Evolutionary conservation across 352 stramenopile species (phyloP), one percentile per base, ranked within the genome.

Genomic region (Phytophthora rubi): DNA sequence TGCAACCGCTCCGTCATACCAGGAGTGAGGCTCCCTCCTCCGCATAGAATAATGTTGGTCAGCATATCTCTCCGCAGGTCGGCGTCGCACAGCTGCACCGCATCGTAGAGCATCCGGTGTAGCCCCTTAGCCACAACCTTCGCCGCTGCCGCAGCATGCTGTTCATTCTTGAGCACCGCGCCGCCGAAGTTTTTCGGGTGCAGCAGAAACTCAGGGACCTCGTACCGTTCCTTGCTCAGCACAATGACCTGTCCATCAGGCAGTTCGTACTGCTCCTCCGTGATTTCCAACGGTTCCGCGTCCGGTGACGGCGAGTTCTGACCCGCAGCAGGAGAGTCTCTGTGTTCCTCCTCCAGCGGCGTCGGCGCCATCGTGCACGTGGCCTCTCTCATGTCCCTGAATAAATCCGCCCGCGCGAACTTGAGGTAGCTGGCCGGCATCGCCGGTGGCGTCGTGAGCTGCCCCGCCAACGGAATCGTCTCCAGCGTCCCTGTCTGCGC

Each of bases 1-100:
- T 95, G 89, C 56, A 97, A 55, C 6, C 90, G 85, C 71, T 96
- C 89, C 0, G 87, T 93, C 30, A 97, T 74, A 7, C 90, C 89
- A 18, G 76, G 78, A 33, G 77, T 89, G 35, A 93, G 81, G 44
- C 85, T 92, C 23, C 86, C 85, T 51, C 90, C 90, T 58, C 90
- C 90, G 42, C 88, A 96, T 7, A 97, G 77, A 51, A 96, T 92
- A 71, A 97, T 88, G 68, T 96, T 96, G 63, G 80, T 85, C 32
- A 96, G 81, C 81, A 96, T 86, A 59, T 97, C 90, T 61, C 88
- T 79, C 6, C 90, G 85, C 53, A 95, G 26, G 53, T 97, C 90
- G 8, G 85, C 85, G 58, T 97, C 89, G 32, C 88, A 95, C 35
- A 89, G 68, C 52, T 96, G 86, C 47, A 95, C 86, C 2, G 88